A percentile compares a stretch with the other conserved stretches of the same genome.
These are phyloP conservation scores for Tetrahymena malaccensis DNA, from an alignment of 73 alveolate species.

Conservation along the genomic window DNA sequence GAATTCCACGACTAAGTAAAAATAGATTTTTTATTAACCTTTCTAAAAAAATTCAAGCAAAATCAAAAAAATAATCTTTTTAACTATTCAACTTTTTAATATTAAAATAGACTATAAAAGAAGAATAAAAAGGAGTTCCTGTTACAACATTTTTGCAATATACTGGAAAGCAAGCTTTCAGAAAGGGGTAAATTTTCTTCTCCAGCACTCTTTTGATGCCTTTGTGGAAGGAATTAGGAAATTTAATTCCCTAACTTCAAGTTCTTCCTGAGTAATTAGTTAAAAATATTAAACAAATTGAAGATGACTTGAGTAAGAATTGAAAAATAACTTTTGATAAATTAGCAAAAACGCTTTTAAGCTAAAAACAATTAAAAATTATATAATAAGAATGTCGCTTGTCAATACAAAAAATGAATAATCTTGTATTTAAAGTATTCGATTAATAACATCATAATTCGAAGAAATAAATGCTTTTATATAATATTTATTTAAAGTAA, in stretches of 20 bases:
- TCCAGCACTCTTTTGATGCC: constrained; percentile 13
- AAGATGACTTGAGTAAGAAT: not conserved
- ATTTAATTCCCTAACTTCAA: not conserved
- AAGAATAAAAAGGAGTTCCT: constrained; percentile 24
- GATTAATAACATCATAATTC: not conserved
- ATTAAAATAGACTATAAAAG: constrained; percentile 23
- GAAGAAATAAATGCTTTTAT: not conserved
- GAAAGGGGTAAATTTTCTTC: constrained; percentile 22
- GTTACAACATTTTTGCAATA: constrained; percentile 22
- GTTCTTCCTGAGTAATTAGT: not conserved
- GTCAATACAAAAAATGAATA: not conserved
- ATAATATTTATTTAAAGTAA: too few species aligned
- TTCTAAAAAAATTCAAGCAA: too few species aligned
- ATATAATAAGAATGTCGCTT: not conserved
- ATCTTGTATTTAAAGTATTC: not conserved
- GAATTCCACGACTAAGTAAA: constrained; percentile 37
- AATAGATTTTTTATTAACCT: not conserved
- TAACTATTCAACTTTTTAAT: not conserved
- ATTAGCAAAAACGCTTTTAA: not conserved
- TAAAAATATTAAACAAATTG: not conserved
- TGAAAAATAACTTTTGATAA: not conserved
- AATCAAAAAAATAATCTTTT: too few species aligned
- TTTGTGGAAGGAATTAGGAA: not conserved
- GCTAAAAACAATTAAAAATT: not conserved
- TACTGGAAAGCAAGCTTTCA: constrained; percentile 14